Evolutionary conservation across 495 filamentous ascomycete genomes (phyloP).

Genomic region (Hypoxylon trugodes): DNA sequence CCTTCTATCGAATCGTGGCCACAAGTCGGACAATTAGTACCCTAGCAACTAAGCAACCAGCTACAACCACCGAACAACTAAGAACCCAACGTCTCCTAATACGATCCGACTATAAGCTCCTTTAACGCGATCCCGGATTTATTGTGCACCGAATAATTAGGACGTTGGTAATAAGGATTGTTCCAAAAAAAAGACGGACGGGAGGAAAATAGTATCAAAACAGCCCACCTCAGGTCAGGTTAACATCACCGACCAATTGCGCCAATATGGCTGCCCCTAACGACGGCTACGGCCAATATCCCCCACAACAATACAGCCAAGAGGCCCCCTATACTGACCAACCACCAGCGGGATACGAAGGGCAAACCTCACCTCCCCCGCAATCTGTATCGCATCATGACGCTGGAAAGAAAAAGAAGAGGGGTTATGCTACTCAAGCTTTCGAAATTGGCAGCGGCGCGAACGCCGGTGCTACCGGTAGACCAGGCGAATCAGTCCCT

Average conservation of each 20-base stretch:
- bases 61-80: too few relatives aligned
- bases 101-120: conserved; percentile 3
- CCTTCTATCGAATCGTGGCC: conserved; percentile 32
- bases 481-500: conserved; percentile 31
- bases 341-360: conserved; percentile 47
- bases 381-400: conserved; percentile 54
- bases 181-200: background rate
- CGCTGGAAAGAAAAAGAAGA: conserved; percentile 78
- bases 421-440: conserved; percentile 90
- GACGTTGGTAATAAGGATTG: background rate
- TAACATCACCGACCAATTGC: conserved; percentile 26
- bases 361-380: conserved; percentile 51
- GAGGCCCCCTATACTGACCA: conserved; percentile 52
- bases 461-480: conserved; percentile 72
- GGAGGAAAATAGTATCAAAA: conserved; percentile 13
- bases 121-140: background rate
- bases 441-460: conserved; percentile 92
- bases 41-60: too few relatives aligned
- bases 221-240: conserved; percentile 13
- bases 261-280: conserved; percentile 64
- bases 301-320: conserved; percentile 70
- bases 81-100: conserved; percentile 9
- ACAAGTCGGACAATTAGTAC: conserved; percentile 17
- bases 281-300: conserved; percentile 65
- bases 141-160: conserved; percentile 3